Conservation (phyloP, 2,329 filamentous ascomycete genomes). For the Colletotrichum tofieldiae region DNA sequence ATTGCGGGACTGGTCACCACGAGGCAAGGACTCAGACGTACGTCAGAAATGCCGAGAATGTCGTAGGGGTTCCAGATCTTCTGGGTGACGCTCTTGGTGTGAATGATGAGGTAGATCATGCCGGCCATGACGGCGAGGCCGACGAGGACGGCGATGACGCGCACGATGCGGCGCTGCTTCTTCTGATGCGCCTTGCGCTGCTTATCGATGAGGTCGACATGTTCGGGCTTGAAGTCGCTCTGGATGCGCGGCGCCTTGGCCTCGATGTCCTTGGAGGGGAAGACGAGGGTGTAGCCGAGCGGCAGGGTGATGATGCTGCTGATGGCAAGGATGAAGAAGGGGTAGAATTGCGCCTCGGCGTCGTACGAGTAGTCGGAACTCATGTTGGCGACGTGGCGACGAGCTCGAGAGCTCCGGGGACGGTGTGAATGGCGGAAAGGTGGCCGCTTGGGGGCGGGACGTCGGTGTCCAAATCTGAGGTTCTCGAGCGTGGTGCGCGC, state of each 20-base stretch:
- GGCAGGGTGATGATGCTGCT: constrained; percentile 90
- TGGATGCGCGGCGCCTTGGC: constrained; percentile 87
- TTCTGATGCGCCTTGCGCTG: constrained; percentile 91
- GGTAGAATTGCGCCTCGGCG: constrained; percentile 98
- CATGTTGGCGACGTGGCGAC: constrained; percentile 70
- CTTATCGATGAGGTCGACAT: constrained; percentile 86
- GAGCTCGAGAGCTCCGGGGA: constrained; percentile 51
- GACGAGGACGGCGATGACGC: constrained; percentile 80
- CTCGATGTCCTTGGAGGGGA: constrained; percentile 82
- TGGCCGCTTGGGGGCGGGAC: constrained; percentile 24
- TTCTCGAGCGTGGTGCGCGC: not conserved
- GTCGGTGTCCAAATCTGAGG: constrained; percentile 10
- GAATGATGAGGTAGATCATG: constrained; percentile 92
- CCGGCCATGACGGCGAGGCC: constrained; percentile 90
- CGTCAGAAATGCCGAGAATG: constrained; percentile 88
- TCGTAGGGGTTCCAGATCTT: constrained; percentile 98
- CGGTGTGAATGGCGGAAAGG: constrained; percentile 16
- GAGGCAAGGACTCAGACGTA: constrained; percentile 56
- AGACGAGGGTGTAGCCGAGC: constrained; percentile 89
- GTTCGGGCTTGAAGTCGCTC: constrained; percentile 83
- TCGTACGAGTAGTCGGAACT: constrained; percentile 98
- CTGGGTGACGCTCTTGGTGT: constrained; percentile 78
- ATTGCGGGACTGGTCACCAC: constrained; percentile 5
- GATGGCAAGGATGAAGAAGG: constrained; percentile 97
- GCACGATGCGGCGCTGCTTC: constrained; percentile 90